Evolutionary conservation across 129 eudicot species (phyloP), one percentile per base, ranked within the genome.

Genomic region (Pseudognaphalium luteoalbum): DNA sequence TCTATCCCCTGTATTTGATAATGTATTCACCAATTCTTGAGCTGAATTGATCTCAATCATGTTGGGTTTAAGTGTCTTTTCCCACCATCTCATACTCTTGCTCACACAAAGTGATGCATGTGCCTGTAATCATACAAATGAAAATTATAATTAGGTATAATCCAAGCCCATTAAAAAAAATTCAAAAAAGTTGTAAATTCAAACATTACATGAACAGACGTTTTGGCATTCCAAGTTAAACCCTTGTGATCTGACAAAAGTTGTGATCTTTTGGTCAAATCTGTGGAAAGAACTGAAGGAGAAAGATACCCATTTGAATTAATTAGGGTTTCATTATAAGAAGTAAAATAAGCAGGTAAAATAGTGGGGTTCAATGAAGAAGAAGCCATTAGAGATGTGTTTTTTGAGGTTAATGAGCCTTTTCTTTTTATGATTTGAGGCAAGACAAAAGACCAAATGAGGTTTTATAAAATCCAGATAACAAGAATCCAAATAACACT

Each of bases 11-110:
- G 96, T 84, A 83, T 72, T 83, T 71, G 83, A 75, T 58, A 92
- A 59, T 37, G 86, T 56, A 74, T 92, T 88, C 21, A 90, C 89
- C 22, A 93, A 76, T 16, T 90, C 83, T 80, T 88, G 96, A 0
- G 93, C 93, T 57, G 98, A 93, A 57, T 93, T 82, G 41, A 93
- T 88, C 87, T 91, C 97, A 62, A 88, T 83, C 97, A 93, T 93
- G 87, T 91, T 93, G 64, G 96, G 90, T n/a, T 82, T 84, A 44
- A 85, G 86, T 63, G 96, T 87, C 86, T 91, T 93, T 33, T 93
- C 97, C 96, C 98, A 93, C 97, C 98, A 91, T 80, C 89, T 79
- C 84, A 83, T 34, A 16, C 93, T 72, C 82, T 81, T 85, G 81
- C 86, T 85, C 32, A 88, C 73, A 80, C 87, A 88, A 50, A 71